These are phyloP conservation scores for Scutellaria barbata DNA, from an alignment of 257 asterid genomes.

Conservation along the genomic window DNA sequence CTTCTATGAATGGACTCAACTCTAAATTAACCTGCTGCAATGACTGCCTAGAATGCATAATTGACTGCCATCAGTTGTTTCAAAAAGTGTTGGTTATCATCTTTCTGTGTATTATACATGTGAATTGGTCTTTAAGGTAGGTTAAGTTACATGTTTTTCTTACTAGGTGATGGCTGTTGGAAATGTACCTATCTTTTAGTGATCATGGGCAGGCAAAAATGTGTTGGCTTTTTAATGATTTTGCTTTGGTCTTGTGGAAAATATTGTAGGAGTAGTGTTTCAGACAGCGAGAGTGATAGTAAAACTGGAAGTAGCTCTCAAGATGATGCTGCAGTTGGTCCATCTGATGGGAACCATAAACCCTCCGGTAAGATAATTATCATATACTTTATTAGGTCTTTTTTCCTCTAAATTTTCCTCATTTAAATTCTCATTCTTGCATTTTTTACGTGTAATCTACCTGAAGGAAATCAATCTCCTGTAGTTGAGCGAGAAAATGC, in stretches of 20 bases:
- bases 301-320: constrained; percentile 59
- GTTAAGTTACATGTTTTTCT: not conserved
- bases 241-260: constrained; percentile 19
- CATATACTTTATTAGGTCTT: constrained; percentile 4
- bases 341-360: constrained; percentile 49
- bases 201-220: not conserved
- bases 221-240: not conserved
- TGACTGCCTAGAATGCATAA: no score
- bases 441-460: constrained; percentile 22
- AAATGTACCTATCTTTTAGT: not conserved
- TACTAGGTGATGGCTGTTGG: not conserved
- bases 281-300: constrained; percentile 63
- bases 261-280: constrained; percentile 58
- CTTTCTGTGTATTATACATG: not conserved
- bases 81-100: not conserved
- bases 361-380: constrained; percentile 48
- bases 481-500: constrained; percentile 52
- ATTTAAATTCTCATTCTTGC: not conserved
- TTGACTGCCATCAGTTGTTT: not conserved
- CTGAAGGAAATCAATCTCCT: constrained; percentile 53
- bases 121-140: not conserved
- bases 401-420: not conserved
- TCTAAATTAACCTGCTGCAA: no score
- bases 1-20: not conserved
- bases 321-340: constrained; percentile 45